Percentiles rank a stretch among this genome's conserved stretches.
phyloP scores from a whole-genome alignment of 495 filamentous ascomycete species.

The Thozetella sp. region DNA sequence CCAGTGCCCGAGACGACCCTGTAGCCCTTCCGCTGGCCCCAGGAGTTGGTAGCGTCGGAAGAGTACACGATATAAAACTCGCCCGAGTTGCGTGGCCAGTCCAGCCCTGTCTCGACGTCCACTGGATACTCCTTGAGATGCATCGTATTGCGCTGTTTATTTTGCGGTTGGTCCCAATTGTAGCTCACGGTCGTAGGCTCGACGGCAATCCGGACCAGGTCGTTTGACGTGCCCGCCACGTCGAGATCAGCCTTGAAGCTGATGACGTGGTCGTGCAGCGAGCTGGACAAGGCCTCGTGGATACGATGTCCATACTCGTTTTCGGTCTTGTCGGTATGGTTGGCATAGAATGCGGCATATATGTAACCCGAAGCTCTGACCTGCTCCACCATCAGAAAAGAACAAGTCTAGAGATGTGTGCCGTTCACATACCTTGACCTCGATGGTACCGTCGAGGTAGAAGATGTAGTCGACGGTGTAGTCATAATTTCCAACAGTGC shows the following conservation, averaged over 20 bases:
- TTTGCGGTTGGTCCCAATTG: background rate
- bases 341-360: background rate
- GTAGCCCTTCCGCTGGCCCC: conserved; percentile 1
- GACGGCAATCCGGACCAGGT: background rate
- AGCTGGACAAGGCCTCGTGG: background rate
- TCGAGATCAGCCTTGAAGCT: background rate
- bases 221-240: background rate
- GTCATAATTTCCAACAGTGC: conserved; percentile 1
- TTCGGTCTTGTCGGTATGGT: background rate
- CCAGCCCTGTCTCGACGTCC: background rate
- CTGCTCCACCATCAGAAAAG: too few relatives aligned
- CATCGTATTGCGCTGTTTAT: background rate
- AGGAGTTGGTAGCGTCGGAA: background rate
- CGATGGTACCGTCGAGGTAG: background rate
- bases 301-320: background rate
- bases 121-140: conserved; percentile 1
- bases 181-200: background rate
- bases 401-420: too few relatives aligned
- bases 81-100: conserved; percentile 1
- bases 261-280: conserved; percentile 2
- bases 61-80: background rate
- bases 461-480: conserved; percentile 2
- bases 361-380: background rate
- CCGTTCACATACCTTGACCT: background rate
- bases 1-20: background rate